Conservation (phyloP, 2,329 filamentous ascomycete genomes). For the Colletotrichum australisinense region DNA sequence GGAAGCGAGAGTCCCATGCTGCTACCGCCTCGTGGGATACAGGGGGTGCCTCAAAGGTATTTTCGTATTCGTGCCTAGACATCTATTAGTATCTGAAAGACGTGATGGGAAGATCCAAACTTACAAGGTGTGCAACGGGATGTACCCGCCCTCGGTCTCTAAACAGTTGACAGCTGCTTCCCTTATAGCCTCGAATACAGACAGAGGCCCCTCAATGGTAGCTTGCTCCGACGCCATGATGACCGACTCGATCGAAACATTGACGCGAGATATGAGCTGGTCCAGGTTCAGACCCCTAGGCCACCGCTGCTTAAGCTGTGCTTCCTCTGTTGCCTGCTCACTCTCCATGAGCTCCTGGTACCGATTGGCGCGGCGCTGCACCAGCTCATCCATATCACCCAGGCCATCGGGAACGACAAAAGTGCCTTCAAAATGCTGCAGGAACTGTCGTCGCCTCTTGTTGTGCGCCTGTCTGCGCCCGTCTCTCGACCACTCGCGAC, state of each 20-base stretch:
- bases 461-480: slow-evolving; percentile 7
- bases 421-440: slow-evolving; percentile 27
- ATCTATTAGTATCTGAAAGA: background rate
- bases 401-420: slow-evolving; percentile 36
- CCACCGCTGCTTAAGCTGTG: slow-evolving; percentile 29
- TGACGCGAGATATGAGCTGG: slow-evolving; percentile 30
- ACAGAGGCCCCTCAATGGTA: slow-evolving; percentile 9
- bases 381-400: slow-evolving; percentile 33
- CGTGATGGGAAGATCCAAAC: background rate
- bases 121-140: slow-evolving; percentile 32
- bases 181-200: slow-evolving; percentile 25
- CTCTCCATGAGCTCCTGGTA: slow-evolving; percentile 15
- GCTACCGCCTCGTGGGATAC: slow-evolving; percentile 11
- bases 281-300: slow-evolving; percentile 27
- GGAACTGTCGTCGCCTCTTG: slow-evolving; percentile 28
- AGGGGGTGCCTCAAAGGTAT: slow-evolving; percentile 34
- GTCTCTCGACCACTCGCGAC: slow-evolving; percentile 20
- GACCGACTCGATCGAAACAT: slow-evolving; percentile 33
- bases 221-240: slow-evolving; percentile 29
- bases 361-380: slow-evolving; percentile 22
- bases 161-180: slow-evolving; percentile 23
- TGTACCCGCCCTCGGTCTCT: slow-evolving; percentile 20
- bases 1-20: slow-evolving; percentile 32
- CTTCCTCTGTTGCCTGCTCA: background rate
- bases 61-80: slow-evolving; percentile 34